phyloP scores from a whole-genome alignment of 495 filamentous ascomycete genomes.

The Glutinoglossum americanum region DNA sequence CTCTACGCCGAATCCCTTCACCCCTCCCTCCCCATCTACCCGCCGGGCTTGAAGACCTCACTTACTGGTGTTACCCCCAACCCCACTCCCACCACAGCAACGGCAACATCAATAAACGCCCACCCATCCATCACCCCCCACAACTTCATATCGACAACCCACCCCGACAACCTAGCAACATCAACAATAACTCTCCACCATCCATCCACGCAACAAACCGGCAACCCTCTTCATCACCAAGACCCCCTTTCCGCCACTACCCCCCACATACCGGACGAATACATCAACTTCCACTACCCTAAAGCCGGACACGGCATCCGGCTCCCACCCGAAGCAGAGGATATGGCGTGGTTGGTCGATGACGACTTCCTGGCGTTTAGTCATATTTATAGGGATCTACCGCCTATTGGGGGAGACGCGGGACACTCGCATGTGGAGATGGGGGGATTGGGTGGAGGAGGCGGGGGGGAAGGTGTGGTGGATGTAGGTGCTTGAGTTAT shows the following conservation, averaged over 20 bases:
- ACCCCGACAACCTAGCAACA: background rate
- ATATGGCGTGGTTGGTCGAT: slow-evolving; percentile 22
- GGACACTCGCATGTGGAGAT: background rate
- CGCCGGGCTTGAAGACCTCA: slow-evolving; percentile 4
- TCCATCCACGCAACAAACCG: background rate
- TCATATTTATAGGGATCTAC: slow-evolving; percentile 3
- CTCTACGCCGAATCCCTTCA: slow-evolving; percentile 17
- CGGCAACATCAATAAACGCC: background rate
- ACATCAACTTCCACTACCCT: slow-evolving; percentile 34
- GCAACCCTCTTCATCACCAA: background rate
- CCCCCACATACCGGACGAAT: background rate
- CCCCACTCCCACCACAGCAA: background rate
- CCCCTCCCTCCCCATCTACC: slow-evolving; percentile 22
- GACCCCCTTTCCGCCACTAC: background rate
- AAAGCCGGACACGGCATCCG: slow-evolving; percentile 37
- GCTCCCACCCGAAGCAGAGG: slow-evolving; percentile 22
- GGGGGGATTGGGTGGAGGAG: background rate
- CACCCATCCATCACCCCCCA: background rate
- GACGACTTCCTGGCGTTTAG: slow-evolving; percentile 13
- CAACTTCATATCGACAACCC: background rate
- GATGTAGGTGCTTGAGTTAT: background rate
- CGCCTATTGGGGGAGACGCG: background rate
- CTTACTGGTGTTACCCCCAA: background rate
- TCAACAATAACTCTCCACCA: background rate
- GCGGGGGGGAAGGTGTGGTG: background rate